Percentiles rank a stretch among this genome's conserved stretches.
These are phyloP conservation scores for Phytophthora citricola DNA, from an alignment of 352 stramenopile species.

Conservation along the genomic window DNA sequence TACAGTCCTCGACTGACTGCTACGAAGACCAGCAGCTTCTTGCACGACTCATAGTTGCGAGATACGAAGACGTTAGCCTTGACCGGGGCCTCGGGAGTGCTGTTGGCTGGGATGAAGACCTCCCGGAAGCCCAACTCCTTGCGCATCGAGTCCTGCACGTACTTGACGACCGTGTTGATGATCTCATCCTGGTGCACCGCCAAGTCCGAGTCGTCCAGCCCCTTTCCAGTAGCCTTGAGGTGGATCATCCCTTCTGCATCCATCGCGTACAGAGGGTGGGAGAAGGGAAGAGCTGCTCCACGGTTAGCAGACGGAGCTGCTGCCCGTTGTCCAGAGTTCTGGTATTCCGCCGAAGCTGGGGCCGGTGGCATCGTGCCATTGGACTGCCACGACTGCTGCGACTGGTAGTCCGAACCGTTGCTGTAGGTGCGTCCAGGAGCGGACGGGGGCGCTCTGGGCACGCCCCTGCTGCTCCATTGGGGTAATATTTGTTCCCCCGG, in stretches of 20 bases:
- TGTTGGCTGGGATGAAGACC: conserved; percentile 72
- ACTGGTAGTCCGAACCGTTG: conserved; percentile 42
- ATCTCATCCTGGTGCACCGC: conserved; percentile 90
- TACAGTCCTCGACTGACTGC: conserved; percentile 82
- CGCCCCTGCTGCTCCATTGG: conserved; percentile 16
- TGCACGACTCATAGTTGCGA: conserved; percentile 78
- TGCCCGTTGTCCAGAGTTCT: conserved; percentile 2
- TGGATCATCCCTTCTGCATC: conserved; percentile 86
- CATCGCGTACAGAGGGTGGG: conserved; percentile 86
- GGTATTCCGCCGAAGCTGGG: conserved; percentile 19
- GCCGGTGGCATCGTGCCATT: conserved; percentile 31
- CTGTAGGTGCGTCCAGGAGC: conserved; percentile 55
- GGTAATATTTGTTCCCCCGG: conserved; percentile 52
- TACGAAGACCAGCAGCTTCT: conserved; percentile 88
- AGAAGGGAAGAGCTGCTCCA: conserved; percentile 60
- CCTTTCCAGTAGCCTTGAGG: conserved; percentile 86
- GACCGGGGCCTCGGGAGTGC: conserved; percentile 56
- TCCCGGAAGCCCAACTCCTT: conserved; percentile 81
- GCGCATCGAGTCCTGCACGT: conserved; percentile 88
- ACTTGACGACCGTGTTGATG: conserved; percentile 86
- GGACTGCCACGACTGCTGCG: conserved; percentile 39
- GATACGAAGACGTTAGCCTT: conserved; percentile 90
- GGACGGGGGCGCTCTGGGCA: conserved; percentile 48
- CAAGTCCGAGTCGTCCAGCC: conserved; percentile 82
- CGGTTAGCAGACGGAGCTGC: conserved; percentile 24